Evolutionary conservation across 495 filamentous ascomycete species (phyloP), one percentile per base, ranked within the genome.

Genomic region (Chaetomium fimeti): DNA sequence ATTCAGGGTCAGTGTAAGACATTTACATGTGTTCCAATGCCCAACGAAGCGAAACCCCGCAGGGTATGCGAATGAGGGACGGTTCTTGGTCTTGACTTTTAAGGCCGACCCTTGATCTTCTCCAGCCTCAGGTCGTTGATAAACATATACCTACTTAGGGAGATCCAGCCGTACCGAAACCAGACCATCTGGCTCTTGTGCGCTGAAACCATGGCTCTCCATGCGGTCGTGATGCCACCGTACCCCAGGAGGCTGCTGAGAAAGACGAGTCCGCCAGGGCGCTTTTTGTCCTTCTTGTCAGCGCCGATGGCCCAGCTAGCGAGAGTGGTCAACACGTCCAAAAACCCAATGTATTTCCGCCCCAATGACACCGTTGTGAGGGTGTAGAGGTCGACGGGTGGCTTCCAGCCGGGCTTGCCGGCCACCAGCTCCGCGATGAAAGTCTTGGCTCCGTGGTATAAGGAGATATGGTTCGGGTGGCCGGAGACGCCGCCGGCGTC

Each of bases 151-250:
- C 94, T 80, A 63, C 91, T 92, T 61, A 96, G 68, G 6, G 83
- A 81, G 70, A 98, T 95, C 94, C 94, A 98, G 0, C 92, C 92
- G 87, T 91, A 98, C 12, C 94, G 84, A 72, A 98, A 98, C 94
- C 94, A 98, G 43, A 89, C 83, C 94, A 98, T 98, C 83, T 98
- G 94, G 76, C 93, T 97, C 80, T 85, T 79, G 77, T 98, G 94
- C 12, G 87, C 92, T 54, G 82, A 79, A 0, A 88, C 89, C 94
- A 98, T 98, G 20, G 94, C 94, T 51, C 77, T 80, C 79, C 91
- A 88, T 51, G 90, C 94, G 28, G 74, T 69, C 0, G 67, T 71
- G 64, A 77, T 84, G 72, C 88, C 75, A 72, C 88, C 71, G 80
- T 69, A 47, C 79, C 82, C 76, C 0, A 67, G 66, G 2, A 81